Conservation (phyloP, 805 yeast species). For the Candida ortonii region DNA sequence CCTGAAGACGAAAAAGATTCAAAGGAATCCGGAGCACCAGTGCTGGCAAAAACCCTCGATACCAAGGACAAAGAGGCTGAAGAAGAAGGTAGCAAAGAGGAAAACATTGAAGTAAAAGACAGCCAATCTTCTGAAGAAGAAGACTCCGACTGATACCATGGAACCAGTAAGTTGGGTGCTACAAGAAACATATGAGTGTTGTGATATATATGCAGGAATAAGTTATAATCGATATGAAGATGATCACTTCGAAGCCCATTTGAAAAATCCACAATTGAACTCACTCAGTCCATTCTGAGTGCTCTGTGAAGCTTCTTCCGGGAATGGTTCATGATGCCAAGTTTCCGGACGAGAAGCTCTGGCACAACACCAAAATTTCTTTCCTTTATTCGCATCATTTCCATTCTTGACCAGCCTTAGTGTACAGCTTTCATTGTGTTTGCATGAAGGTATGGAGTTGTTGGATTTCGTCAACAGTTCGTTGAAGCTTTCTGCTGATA, state of each 20-base stretch:
- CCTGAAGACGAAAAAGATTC: too few species aligned
- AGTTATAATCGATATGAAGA: too few species aligned
- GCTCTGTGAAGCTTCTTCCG: constrained; percentile 6
- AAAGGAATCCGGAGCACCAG: too few species aligned
- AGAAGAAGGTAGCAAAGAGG: not conserved
- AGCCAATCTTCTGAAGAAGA: too few species aligned
- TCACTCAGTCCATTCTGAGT: too few species aligned
- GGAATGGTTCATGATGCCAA: constrained; percentile 17
- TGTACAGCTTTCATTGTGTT: constrained; percentile 45
- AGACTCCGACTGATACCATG: too few species aligned
- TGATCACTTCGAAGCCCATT: constrained; percentile 41
- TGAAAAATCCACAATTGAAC: constrained; percentile 50
- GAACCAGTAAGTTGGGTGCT: too few species aligned
- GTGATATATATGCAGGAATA: too few species aligned
- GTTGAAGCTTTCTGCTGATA: constrained; percentile 22
- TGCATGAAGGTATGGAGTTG: constrained; percentile 39
- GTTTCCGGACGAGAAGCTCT: constrained; percentile 29
- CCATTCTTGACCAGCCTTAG: constrained; percentile 44
- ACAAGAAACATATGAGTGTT: too few species aligned
- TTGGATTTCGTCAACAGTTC: constrained; percentile 17
- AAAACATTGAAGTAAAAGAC: not conserved
- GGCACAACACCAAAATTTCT: constrained; percentile 54
- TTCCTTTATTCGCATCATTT: constrained; percentile 40
- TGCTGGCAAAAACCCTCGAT: too few species aligned
- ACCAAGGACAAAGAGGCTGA: not conserved